Base-by-base conservation (phyloP, 176 grass and related monocot genomes). In the Carex myosuroides region DNA sequence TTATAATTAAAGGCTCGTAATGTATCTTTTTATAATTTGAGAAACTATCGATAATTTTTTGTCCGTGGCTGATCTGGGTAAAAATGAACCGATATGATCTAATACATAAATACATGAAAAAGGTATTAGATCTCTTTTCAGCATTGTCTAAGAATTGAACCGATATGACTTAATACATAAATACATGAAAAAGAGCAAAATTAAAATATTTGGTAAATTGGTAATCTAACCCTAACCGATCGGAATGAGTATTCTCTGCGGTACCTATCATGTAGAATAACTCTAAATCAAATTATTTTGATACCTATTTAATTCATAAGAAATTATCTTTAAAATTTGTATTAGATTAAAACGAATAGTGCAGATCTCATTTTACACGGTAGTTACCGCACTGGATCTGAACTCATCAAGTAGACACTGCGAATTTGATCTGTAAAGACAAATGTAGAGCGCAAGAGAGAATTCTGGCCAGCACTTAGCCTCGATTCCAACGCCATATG, bases 351-450 rank as follows among this genome's bases (percentile, higher is more conserved):
- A 39, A 39, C 5, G 37, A 39, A 39, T 39, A 39, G 37, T 39
- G 37, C 37, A 39, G 37, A 39, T 39, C 37, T 39, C 37, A 39
- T 6, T 39, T 39, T 39, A 39, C 37, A 39, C 37, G 37, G 37
- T 39, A 39, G 37, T 6, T 39, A 39, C 37, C 37, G 37, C 37
- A 44, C 7, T 44, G 42, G 42, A 44, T 44, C 42, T 44, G 42
- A 44, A 44, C 42, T 44, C 42, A 44, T 44, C 30, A 37, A 52
- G 42, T 74, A 53, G 21, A 50, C 46, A 50, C 9, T 72, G 50
- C 12, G 42, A 74, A 74, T 74, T 74, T 74, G 70, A 12, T 74
- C 21, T 69, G 70, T 74, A 53, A 75, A 29, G 70, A 74, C 70
- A 74, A 74, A 75, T 16, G 4, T 5, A 32, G 10, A 35, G 8